Evolutionary conservation across 768 basidiomycete genomes (phyloP).

Genomic region (Hemileccinum rubropunctum): DNA sequence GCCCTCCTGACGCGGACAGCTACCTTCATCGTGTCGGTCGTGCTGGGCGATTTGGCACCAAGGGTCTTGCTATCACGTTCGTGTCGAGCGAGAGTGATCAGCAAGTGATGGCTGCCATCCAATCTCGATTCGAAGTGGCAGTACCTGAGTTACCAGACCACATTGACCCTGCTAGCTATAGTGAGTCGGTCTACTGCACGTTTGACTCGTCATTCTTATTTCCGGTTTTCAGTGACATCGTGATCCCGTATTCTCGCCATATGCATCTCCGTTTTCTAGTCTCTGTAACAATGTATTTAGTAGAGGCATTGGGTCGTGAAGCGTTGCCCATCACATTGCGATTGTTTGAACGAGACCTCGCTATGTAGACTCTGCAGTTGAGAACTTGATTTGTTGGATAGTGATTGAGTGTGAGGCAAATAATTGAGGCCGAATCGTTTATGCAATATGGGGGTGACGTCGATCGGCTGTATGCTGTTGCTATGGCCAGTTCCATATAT

Average conservation of each 20-base stretch:
- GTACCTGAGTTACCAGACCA: conserved; percentile 93
- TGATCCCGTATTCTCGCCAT: conserved; percentile 30
- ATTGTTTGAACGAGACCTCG: conserved; percentile 5
- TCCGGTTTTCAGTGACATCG: conserved; percentile 38
- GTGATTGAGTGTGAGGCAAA: too few relatives aligned
- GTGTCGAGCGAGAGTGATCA: conserved; percentile 90
- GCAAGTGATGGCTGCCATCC: conserved; percentile 92
- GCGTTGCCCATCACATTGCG: conserved; percentile 2
- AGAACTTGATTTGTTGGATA: not conserved
- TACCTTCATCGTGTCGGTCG: conserved; percentile 99
- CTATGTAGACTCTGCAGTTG: not conserved
- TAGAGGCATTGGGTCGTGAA: conserved; percentile 7
- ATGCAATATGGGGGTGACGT: too few relatives aligned
- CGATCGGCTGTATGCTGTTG: too few relatives aligned
- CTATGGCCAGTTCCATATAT: too few relatives aligned
- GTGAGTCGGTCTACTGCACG: conserved; percentile 46
- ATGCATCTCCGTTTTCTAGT: conserved; percentile 7
- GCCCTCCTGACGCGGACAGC: conserved; percentile 94
- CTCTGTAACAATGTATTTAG: conserved; percentile 25
- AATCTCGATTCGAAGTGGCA: conserved; percentile 95
- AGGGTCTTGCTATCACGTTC: conserved; percentile 97
- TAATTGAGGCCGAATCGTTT: too few relatives aligned
- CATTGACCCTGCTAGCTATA: conserved; percentile 94
- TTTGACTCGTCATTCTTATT: not conserved
- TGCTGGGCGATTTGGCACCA: conserved; percentile 98